A percentile compares a stretch with the other conserved stretches of the same genome.
Evolutionary conservation across 495 filamentous ascomycete genomes (phyloP).

Genomic region (Physcia stellaris): DNA sequence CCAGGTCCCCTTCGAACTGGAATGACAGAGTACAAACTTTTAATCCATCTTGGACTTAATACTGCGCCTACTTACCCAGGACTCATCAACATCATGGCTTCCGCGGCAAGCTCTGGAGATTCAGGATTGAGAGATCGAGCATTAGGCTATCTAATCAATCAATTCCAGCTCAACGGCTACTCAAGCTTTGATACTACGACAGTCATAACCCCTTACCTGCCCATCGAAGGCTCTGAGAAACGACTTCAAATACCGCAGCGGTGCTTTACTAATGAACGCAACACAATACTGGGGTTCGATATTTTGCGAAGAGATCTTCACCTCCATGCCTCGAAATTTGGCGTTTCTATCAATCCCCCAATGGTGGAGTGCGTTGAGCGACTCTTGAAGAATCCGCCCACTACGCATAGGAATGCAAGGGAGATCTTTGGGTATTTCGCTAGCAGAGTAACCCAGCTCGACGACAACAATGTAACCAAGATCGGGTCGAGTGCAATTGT

Average conservation of each 20-base stretch:
- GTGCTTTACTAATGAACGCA: conserved; percentile 70
- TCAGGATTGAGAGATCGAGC: conserved; percentile 42
- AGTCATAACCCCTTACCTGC: conserved; percentile 53
- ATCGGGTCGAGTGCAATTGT: conserved; percentile 54
- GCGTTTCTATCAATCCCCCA: conserved; percentile 65
- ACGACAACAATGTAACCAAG: conserved; percentile 38
- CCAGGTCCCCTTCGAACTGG: conserved; percentile 47
- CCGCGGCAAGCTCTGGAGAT: conserved; percentile 41
- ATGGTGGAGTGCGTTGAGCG: conserved; percentile 58
- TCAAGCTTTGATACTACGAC: conserved; percentile 38
- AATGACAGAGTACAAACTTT: conserved; percentile 60
- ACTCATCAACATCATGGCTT: conserved; percentile 60
- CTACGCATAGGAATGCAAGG: conserved; percentile 45
- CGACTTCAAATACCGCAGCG: conserved; percentile 53
- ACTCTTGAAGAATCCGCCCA: conserved; percentile 57
- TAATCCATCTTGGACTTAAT: conserved; percentile 55
- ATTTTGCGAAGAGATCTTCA: conserved; percentile 63
- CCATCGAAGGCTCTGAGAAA: conserved; percentile 49
- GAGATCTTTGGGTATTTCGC: conserved; percentile 71
- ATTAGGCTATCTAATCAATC: conserved; percentile 70
- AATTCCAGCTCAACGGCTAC: conserved; percentile 68
- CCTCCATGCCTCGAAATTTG: conserved; percentile 65
- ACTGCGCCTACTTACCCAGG: conserved; percentile 53
- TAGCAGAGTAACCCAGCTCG: conserved; percentile 58
- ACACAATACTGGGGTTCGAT: conserved; percentile 62